These are phyloP conservation scores for Metschnikowia continentalis DNA, from an alignment of 805 yeast genomes.

Conservation along the genomic window DNA sequence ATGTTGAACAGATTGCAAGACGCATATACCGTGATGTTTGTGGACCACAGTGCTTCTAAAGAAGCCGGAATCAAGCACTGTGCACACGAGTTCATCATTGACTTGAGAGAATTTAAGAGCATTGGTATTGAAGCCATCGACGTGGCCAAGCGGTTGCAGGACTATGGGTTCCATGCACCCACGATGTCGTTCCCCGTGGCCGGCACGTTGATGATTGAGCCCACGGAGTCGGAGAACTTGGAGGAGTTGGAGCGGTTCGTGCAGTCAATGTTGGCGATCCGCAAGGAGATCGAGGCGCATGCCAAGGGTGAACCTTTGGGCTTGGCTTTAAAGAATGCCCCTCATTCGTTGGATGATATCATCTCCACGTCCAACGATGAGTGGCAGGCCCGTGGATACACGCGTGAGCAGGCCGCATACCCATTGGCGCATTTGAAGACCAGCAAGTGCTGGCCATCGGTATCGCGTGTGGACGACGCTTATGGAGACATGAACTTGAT, in stretches of 20 bases:
- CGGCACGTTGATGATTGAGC: conserved; percentile 96
- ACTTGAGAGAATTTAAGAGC: conserved; percentile 77
- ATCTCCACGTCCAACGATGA: conserved; percentile 54
- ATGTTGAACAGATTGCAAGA: conserved; percentile 76
- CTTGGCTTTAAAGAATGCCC: conserved; percentile 77
- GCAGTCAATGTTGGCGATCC: conserved; percentile 78
- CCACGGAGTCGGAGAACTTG: conserved; percentile 90
- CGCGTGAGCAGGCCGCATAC: conserved; percentile 90
- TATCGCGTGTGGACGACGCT: conserved; percentile 87
- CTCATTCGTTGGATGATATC: conserved; percentile 83
- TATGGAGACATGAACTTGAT: conserved; percentile 89
- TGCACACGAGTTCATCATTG: conserved; percentile 95
- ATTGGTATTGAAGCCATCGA: conserved; percentile 91
- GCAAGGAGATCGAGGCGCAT: conserved; percentile 73
- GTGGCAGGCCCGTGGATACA: conserved; percentile 84
- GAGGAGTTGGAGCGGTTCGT: conserved; percentile 88
- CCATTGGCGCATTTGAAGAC: conserved; percentile 73
- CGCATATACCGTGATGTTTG: conserved; percentile 72
- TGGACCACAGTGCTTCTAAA: conserved; percentile 43
- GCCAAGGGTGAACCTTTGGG: conserved; percentile 66
- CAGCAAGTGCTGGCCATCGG: conserved; percentile 93
- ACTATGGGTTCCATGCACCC: conserved; percentile 98
- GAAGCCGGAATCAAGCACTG: conserved; percentile 62
- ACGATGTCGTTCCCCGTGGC: conserved; percentile 99
- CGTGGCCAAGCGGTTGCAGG: conserved; percentile 94